These are phyloP conservation scores for Cupressus sempervirens DNA, from an alignment of 75 land plant species.

Conservation along the genomic window DNA sequence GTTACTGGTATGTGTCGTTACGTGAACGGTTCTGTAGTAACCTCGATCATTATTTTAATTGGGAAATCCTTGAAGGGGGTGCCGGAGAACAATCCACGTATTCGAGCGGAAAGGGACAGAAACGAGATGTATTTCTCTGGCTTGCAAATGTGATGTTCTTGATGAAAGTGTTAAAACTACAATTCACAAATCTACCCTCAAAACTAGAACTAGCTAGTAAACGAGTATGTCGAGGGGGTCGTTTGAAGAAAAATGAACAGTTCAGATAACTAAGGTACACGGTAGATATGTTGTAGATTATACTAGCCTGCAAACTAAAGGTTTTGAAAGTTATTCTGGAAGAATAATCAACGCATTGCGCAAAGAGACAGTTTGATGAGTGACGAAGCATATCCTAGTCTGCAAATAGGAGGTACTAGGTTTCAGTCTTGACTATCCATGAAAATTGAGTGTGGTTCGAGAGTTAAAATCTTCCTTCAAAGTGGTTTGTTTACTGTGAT, in stretches of 20 bases:
- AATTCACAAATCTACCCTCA: no score
- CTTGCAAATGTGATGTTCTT: not conserved
- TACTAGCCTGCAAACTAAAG: not conserved
- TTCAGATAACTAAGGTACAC: not conserved
- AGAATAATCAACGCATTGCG: not conserved
- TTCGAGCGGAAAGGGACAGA: no score
- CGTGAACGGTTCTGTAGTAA: no score
- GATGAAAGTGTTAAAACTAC: not conserved
- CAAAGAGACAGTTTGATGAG: not conserved
- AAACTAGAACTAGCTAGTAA: not conserved
- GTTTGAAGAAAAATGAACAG: not conserved
- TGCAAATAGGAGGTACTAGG: not conserved
- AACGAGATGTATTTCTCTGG: not conserved
- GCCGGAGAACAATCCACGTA: no score
- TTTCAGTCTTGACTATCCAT: not conserved
- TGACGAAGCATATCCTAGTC: not conserved
- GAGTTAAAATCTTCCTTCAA: not conserved
- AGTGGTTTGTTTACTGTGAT: no score
- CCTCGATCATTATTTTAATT: not conserved
- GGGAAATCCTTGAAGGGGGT: not conserved
- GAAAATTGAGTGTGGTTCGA: no score
- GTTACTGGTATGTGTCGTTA: no score
- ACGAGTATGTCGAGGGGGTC: not conserved
- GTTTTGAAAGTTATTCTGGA: not conserved
- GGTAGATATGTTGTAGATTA: not conserved